phyloP scores from a whole-genome alignment of 768 basidiomycete genomes.

The Boletales sp. region DNA sequence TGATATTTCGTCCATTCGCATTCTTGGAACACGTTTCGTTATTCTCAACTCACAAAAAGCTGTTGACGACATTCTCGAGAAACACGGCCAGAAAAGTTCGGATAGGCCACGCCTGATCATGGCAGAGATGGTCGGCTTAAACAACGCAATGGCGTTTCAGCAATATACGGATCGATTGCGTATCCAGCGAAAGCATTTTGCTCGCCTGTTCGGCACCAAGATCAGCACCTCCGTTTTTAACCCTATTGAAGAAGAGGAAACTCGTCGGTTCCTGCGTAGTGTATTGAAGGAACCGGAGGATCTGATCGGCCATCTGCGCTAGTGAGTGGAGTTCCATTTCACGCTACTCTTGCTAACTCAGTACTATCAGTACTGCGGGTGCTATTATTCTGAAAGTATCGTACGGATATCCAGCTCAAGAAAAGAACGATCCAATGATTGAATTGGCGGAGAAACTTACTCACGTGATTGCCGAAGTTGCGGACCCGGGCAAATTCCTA shows the following conservation, averaged over 20 bases:
- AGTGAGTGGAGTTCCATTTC: conserved; percentile 6
- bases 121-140: conserved; percentile 18
- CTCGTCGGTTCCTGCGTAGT: conserved; percentile 12
- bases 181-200: conserved; percentile 11
- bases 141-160: conserved; percentile 2
- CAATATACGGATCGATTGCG: conserved; percentile 10
- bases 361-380: conserved; percentile 5
- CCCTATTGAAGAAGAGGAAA: conserved; percentile 19
- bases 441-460: conserved; percentile 24
- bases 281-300: conserved; percentile 15
- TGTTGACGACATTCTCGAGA: conserved; percentile 49
- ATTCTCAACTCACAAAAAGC: conserved; percentile 47
- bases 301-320: conserved; percentile 19
- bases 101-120: conserved; percentile 15
- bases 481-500: conserved; percentile 13
- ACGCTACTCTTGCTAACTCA: neutral
- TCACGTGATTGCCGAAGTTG: conserved; percentile 5
- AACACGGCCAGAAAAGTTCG: conserved; percentile 52
- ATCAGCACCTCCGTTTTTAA: conserved; percentile 6
- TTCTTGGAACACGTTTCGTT: conserved; percentile 46
- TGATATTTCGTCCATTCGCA: conserved; percentile 12
- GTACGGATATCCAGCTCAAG: conserved; percentile 39
- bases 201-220: conserved; percentile 10
- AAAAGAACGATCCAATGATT: conserved; percentile 36
- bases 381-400: conserved; percentile 35